Conservation (phyloP, 1,284 basidiomycete species). For the Laetiporus sulphureus region DNA sequence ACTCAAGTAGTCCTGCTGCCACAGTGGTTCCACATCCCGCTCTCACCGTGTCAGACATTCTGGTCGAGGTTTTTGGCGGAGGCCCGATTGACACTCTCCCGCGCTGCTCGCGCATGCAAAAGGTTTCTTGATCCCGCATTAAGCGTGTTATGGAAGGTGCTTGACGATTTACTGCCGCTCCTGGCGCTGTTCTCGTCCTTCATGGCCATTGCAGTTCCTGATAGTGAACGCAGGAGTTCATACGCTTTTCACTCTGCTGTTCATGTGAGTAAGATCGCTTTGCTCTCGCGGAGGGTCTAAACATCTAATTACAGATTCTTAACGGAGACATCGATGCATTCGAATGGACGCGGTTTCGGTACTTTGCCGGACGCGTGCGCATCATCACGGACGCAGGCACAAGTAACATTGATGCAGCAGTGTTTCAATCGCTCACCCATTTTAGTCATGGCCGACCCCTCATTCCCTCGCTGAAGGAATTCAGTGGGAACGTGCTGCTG, state of each 20-base stretch:
- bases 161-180: background rate
- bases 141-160: slow-evolving; percentile 2
- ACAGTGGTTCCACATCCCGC: background rate
- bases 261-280: background rate
- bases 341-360: background rate
- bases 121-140: slow-evolving; percentile 3
- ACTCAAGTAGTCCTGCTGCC: background rate
- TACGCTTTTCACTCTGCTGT: background rate
- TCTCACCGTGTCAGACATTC: too few species aligned
- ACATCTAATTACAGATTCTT: background rate
- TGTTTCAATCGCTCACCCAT: background rate
- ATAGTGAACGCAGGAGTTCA: background rate
- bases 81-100: background rate
- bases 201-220: background rate
- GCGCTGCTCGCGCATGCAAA: background rate
- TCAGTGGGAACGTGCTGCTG: background rate
- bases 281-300: background rate
- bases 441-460: background rate
- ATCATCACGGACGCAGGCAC: background rate
- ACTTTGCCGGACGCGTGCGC: background rate
- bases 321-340: background rate
- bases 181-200: background rate
- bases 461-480: background rate
- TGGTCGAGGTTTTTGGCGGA: too few species aligned
- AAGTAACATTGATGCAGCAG: background rate